Base-by-base conservation (phyloP, 306 rosid genomes). In the Coriaria nepalensis region DNA sequence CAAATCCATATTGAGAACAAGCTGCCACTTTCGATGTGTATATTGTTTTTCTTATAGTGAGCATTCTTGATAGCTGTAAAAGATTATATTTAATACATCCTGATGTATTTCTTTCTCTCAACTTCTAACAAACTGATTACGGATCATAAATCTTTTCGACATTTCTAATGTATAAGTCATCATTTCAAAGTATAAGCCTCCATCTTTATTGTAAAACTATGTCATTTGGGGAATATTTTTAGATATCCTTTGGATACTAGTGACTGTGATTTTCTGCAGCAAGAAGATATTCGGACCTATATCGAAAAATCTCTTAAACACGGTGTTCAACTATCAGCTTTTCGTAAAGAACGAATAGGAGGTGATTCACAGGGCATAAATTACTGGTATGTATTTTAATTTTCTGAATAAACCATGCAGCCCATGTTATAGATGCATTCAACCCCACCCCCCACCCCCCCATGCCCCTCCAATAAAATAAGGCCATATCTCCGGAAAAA, bases 271-370 rank as follows among this genome's bases (percentile, higher is more conserved):
- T 35, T 66, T 63, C 72, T 82, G 83, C 92, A 92, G 99, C 99
- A 86, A 86, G 99, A 92, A 65, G 99, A 92, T 65, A 74, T 92
- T 60, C 69, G 94, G 60, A 78, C 60, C 77, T 82, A 78, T 63
- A 86, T 92, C 37, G 99, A 92, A 71, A 75, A 76, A 63, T 92
- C 99, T 37, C 61, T 86, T 57, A 92, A 86, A 64, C 96, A 78
- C 37, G 94, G 96, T 55, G 78, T 59, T 71, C 86, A 70, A 40
- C 80, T 86, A 57, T 80, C 88, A 59, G 68, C 94, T 56, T 92
- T 92, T 68, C 93, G 99, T 47, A 92, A 86, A 78, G 99, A 92
- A 68, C 99, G 99, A 32, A 41, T 82, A 44, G 99, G 99, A 62
- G 99, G 99, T 63, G 96, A 92, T 73, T 77, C 99, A 10, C 73